phyloP scores from a whole-genome alignment of 371 early-diverging fungal species.

The Rhizopus stolonifer region DNA sequence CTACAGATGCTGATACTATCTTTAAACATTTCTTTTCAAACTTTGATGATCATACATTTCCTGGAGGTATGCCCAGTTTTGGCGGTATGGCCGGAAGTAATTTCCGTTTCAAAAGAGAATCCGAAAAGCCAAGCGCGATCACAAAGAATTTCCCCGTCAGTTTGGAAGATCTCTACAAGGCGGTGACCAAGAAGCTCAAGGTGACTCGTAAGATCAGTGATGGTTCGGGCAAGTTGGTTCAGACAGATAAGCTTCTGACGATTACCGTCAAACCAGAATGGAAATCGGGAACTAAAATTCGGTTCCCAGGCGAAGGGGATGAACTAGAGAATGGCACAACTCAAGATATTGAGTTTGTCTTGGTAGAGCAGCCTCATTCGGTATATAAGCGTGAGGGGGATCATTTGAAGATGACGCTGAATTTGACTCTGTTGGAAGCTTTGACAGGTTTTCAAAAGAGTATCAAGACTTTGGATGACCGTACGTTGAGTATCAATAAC shows the following conservation, averaged over 20 bases:
- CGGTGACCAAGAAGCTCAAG: slow-evolving; percentile 89
- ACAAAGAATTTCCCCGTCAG: slow-evolving; percentile 73
- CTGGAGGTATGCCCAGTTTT: slow-evolving; percentile 10
- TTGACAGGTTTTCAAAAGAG: slow-evolving; percentile 77
- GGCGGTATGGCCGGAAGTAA: slow-evolving; percentile 12
- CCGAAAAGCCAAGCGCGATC: slow-evolving; percentile 60
- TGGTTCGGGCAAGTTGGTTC: slow-evolving; percentile 46
- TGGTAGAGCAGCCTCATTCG: slow-evolving; percentile 94
- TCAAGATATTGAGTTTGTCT: slow-evolving; percentile 92
- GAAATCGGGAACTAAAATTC: slow-evolving; percentile 98
- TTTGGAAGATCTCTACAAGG: slow-evolving; percentile 94
- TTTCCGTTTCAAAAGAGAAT: neutral
- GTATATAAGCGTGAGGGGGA: slow-evolving; percentile 90
- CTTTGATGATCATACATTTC: slow-evolving; percentile 42
- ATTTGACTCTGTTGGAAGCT: slow-evolving; percentile 79
- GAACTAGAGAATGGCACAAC: slow-evolving; percentile 75
- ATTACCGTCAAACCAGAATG: slow-evolving; percentile 95
- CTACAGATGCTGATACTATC: slow-evolving; percentile 91
- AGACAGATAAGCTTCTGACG: slow-evolving; percentile 81
- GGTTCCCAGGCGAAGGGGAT: slow-evolving; percentile 93
- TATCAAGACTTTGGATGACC: slow-evolving; percentile 80
- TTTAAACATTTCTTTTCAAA: slow-evolving; percentile 83
- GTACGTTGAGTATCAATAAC: slow-evolving; percentile 66
- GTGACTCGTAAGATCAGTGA: slow-evolving; percentile 76
- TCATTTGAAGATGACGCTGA: slow-evolving; percentile 68